phyloP scores from a whole-genome alignment of 2,329 filamentous ascomycete genomes.

The Cladosporium austrohemisphaericum region DNA sequence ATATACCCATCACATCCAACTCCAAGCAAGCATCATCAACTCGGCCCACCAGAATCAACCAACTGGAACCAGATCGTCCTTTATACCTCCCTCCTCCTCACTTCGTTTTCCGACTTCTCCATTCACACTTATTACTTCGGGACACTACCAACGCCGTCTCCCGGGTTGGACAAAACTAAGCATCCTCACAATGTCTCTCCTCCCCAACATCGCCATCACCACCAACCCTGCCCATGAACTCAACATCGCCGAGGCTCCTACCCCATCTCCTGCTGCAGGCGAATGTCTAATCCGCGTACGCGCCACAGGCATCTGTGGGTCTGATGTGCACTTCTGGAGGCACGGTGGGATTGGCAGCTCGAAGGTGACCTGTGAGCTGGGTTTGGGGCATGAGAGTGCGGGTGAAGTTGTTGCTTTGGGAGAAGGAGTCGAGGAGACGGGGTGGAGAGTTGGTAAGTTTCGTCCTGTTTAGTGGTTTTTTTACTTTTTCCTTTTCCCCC shows the following conservation, averaged over 20 bases:
- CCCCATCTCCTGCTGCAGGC: slow-evolving; percentile 26
- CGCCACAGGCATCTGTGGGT: slow-evolving; percentile 34
- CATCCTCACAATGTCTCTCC: no score
- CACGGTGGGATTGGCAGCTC: slow-evolving; percentile 28
- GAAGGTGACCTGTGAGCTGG: slow-evolving; percentile 21
- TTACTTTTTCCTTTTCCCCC: neutral
- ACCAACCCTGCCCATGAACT: slow-evolving; percentile 33
- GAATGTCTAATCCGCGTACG: slow-evolving; percentile 32
- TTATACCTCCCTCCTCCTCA: no score
- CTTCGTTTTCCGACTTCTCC: no score
- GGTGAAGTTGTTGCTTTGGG: slow-evolving; percentile 27
- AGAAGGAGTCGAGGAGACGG: slow-evolving; percentile 22
- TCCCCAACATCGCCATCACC: slow-evolving; percentile 30
- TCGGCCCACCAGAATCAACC: no score
- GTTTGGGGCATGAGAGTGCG: slow-evolving; percentile 31
- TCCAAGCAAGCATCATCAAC: no score
- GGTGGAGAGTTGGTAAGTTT: slow-evolving; percentile 24
- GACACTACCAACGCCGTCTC: neutral
- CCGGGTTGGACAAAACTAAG: no score
- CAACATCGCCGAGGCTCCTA: slow-evolving; percentile 21
- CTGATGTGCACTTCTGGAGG: slow-evolving; percentile 34
- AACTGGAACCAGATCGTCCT: no score
- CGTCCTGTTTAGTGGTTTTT: neutral
- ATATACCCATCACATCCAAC: no score
- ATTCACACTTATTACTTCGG: no score